phyloP scores from a whole-genome alignment of 352 stramenopile genomes.

The Globisporangium uncinulatum region DNA sequence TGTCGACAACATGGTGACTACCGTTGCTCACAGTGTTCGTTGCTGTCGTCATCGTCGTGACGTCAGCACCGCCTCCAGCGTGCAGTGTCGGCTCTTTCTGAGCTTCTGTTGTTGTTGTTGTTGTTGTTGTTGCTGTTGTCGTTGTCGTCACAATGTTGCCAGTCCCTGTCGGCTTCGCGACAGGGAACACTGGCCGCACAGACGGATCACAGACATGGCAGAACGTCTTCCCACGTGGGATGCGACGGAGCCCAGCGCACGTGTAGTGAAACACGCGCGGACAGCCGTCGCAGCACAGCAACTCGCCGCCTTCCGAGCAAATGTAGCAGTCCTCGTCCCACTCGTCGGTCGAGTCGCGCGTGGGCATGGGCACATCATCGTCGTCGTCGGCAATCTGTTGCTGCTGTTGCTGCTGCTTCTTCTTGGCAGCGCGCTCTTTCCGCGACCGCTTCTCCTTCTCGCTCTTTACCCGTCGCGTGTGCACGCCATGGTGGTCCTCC shows the following conservation, averaged over 20 bases:
- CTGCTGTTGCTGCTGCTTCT: slow-evolving; percentile 60
- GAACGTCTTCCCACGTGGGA: slow-evolving; percentile 83
- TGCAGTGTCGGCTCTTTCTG: no score
- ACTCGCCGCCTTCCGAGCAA: slow-evolving; percentile 78
- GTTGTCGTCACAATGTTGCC: background rate
- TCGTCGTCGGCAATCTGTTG: slow-evolving; percentile 52
- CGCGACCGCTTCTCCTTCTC: slow-evolving; percentile 67
- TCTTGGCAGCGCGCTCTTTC: slow-evolving; percentile 65
- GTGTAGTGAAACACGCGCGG: slow-evolving; percentile 88
- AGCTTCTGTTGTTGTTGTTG: no score
- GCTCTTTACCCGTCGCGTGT: slow-evolving; percentile 51
- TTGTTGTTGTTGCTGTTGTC: no score
- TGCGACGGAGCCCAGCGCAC: slow-evolving; percentile 73
- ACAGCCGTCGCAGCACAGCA: slow-evolving; percentile 90
- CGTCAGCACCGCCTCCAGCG: no score
- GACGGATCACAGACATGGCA: slow-evolving; percentile 71
- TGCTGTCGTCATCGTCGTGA: background rate
- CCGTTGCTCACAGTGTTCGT: background rate
- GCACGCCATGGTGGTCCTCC: slow-evolving; percentile 26
- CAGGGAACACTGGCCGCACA: slow-evolving; percentile 63
- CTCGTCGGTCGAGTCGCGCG: slow-evolving; percentile 59
- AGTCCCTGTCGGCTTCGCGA: slow-evolving; percentile 9
- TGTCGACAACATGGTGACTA: background rate
- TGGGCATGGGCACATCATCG: slow-evolving; percentile 10
- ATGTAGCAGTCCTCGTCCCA: slow-evolving; percentile 90